Percentiles rank a stretch among this genome's conserved stretches.
phyloP scores from a whole-genome alignment of 768 basidiomycete genomes.

The Chlorophyllum brunneum region DNA sequence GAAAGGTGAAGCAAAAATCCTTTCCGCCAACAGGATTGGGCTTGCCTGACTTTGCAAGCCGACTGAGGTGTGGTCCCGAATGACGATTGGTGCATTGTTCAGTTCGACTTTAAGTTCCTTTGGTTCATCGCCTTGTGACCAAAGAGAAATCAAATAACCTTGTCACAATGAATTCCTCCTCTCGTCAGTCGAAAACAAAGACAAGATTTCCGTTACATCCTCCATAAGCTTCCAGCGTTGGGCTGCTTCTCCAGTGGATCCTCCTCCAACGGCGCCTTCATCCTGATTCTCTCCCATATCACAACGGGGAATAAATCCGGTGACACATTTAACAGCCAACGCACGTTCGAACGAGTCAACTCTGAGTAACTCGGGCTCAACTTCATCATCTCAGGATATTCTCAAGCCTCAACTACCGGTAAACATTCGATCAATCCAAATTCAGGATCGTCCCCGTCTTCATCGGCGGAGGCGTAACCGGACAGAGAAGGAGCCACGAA shows the following conservation, averaged over 20 bases:
- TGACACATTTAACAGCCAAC: conserved; percentile 73
- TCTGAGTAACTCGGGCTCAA: conserved; percentile 43
- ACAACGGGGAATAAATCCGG: conserved; percentile 59
- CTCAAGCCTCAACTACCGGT: conserved; percentile 15
- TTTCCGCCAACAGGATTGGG: conserved; percentile 65
- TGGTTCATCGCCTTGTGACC: conserved; percentile 10
- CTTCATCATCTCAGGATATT: conserved; percentile 18
- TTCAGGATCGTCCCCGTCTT: conserved; percentile 29
- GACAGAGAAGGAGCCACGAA: conserved; percentile 41
- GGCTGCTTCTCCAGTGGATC: conserved; percentile 31
- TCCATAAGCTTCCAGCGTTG: conserved; percentile 46
- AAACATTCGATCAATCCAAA: no score
- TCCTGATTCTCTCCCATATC: conserved; percentile 24
- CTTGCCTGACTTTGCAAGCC: conserved; percentile 86
- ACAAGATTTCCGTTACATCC: conserved; percentile 54
- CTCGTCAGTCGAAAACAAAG: conserved; percentile 43
- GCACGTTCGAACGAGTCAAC: conserved; percentile 64
- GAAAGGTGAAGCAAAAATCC: conserved; percentile 47
- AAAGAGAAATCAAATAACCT: conserved; percentile 49
- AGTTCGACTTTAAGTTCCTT: conserved; percentile 46
- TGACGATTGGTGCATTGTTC: conserved; percentile 64
- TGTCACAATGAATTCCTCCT: conserved; percentile 41
- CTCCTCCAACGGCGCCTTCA: conserved; percentile 1
- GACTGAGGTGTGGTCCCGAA: conserved; percentile 71
- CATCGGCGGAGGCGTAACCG: conserved; percentile 73